A percentile compares a stretch with the other conserved stretches of the same genome.
phyloP scores from a whole-genome alignment of 202 grass and related monocot genomes.

The Panicum hallii region DNA sequence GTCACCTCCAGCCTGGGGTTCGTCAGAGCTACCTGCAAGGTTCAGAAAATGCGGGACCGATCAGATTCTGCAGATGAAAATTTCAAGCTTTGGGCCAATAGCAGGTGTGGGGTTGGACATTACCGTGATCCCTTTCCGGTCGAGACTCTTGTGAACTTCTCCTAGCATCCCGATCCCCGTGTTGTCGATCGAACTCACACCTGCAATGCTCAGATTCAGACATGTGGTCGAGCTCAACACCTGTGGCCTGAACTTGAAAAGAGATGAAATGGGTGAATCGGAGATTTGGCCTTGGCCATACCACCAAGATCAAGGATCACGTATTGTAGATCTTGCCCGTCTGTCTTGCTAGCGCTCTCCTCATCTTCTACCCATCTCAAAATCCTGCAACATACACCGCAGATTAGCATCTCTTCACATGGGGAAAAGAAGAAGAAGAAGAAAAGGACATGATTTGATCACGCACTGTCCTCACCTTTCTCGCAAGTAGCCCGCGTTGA shows the following conservation, averaged over 20 bases:
- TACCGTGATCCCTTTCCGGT: constrained; percentile 71
- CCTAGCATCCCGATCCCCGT: constrained; percentile 73
- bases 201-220: constrained; percentile 46
- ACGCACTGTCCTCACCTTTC: constrained; percentile 62
- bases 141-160: constrained; percentile 69
- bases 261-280: neutral
- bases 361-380: constrained; percentile 93
- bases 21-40: constrained; percentile 65
- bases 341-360: constrained; percentile 43
- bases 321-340: constrained; percentile 64
- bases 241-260: neutral
- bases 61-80: constrained; percentile 1
- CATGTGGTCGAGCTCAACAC: neutral
- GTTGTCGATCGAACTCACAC: constrained; percentile 86
- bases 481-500: constrained; percentile 77
- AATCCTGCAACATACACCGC: constrained; percentile 51
- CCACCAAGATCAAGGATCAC: constrained; percentile 78
- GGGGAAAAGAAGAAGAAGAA: neutral
- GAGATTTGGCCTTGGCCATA: constrained; percentile 48
- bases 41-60: neutral
- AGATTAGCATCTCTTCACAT: constrained; percentile 33
- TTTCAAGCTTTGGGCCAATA: neutral
- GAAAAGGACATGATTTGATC: neutral
- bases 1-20: constrained; percentile 74
- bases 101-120: neutral